Base-by-base conservation (phyloP, 345 rosid genomes). In the Eutrema yunnanense region DNA sequence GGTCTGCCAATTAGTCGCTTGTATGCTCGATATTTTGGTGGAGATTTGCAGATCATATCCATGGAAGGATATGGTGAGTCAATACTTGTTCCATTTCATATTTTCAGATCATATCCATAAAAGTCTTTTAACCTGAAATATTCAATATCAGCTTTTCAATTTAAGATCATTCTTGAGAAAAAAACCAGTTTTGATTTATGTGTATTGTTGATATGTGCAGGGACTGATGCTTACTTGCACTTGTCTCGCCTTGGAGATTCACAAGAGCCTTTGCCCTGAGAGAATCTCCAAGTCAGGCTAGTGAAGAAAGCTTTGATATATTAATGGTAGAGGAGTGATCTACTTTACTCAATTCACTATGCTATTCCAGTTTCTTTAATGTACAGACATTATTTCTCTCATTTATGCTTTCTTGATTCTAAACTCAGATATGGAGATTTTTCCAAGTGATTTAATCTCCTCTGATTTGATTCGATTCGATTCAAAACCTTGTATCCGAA, bases 61-160 rank as follows among this genome's bases (percentile, higher is more conserved):
- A 92, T 95, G 98, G 99, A 95, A 83, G 99, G 99, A 87, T 95
- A 95, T 38, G 99, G 99, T 95, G 77, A 86, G 99, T 78, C 52
- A 26, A 42, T 48, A 33, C 56, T 34, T 11, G 1, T 61, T 49
- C 54, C 32, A 14, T 8, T 64, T 65, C 52, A 40, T 29, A 86
- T 58, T 81, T 91, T 75, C 87, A 88, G 69, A 81, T 89, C 65
- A 83, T 89, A 66, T 84, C 87, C 16, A 83, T 86, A 88, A 84
- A 80, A 84, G 90, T 77, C 2, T 36, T n/a, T 41, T 42, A 16
- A 57, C 36, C 54, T 57, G 48, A 50, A 37, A 37, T 60, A 19
- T 41, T 52, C 46, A 34, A 2, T 19, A 19, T 65, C 57, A 64
- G 13, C 11, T 47, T 19, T 19, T 34, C 16, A 2, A 19, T 9